These are phyloP conservation scores for Jamesozyma gamospora DNA, from an alignment of 805 yeast species.

Conservation along the genomic window DNA sequence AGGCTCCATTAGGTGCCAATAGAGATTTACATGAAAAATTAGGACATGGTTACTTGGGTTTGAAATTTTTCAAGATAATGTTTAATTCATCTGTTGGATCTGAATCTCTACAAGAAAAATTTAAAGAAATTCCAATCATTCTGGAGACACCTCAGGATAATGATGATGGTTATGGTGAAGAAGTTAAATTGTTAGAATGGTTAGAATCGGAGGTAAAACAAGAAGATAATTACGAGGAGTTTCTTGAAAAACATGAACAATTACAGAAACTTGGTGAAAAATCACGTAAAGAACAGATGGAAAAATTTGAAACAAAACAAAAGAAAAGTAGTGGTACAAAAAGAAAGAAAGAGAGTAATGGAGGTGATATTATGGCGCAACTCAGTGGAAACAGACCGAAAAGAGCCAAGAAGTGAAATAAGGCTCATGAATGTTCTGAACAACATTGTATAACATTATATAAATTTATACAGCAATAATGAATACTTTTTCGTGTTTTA, in stretches of 20 bases:
- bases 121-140: constrained; percentile 64
- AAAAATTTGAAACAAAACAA: constrained; percentile 51
- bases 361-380: constrained; percentile 15
- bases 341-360: constrained; percentile 8
- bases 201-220: constrained; percentile 31
- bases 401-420: not conserved
- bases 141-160: constrained; percentile 74
- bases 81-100: constrained; percentile 43
- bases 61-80: constrained; percentile 64
- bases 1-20: constrained; percentile 84
- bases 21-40: constrained; percentile 84
- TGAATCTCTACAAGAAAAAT: constrained; percentile 31
- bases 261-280: constrained; percentile 52
- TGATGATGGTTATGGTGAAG: constrained; percentile 69
- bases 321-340: constrained; percentile 19
- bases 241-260: constrained; percentile 36
- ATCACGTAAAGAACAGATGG: constrained; percentile 60
- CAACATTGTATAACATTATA: too few relatives aligned
- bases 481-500: too few relatives aligned
- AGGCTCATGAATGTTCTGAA: too few relatives aligned
- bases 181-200: constrained; percentile 77
- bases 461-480: too few relatives aligned
- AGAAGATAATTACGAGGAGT: constrained; percentile 38
- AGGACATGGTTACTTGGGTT: constrained; percentile 82
- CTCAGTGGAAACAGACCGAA: constrained; percentile 6